Evolutionary conservation across 1,139 yeast genomes (phyloP).

Genomic region (Yamadazyma friedrichii): DNA sequence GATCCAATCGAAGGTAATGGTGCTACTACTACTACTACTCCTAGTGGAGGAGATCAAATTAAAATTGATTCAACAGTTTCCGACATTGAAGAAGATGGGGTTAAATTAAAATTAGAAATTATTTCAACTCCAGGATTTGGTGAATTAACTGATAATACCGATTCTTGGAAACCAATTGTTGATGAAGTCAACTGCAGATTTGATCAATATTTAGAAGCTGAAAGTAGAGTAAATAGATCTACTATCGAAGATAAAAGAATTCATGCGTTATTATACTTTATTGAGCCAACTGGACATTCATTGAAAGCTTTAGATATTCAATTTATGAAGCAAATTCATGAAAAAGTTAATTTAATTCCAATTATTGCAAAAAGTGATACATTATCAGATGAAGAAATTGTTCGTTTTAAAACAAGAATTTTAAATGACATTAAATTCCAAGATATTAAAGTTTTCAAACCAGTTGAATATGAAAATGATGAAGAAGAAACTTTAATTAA

Average conservation of each 20-base stretch:
- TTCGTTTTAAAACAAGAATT: conserved; percentile 70
- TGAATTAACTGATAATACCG: conserved; percentile 81
- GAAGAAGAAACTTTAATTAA: conserved; percentile 77
- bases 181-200: conserved; percentile 86
- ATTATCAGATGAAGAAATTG: conserved; percentile 82
- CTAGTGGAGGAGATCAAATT: conserved; percentile 21
- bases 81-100: conserved; percentile 91
- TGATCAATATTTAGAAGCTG: conserved; percentile 86
- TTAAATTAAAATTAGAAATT: conserved; percentile 78
- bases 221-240: conserved; percentile 82
- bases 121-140: conserved; percentile 96
- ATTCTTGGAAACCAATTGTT: conserved; percentile 91
- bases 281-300: conserved; percentile 97
- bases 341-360: conserved; percentile 91
- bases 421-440: conserved; percentile 74
- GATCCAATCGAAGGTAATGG: not conserved
- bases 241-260: conserved; percentile 71
- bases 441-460: conserved; percentile 75
- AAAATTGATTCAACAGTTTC: conserved; percentile 64
- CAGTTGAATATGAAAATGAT: conserved; percentile 77
- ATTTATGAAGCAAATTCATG: conserved; percentile 85
- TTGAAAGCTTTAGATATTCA: conserved; percentile 85
- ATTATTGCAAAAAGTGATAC: conserved; percentile 95
- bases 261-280: conserved; percentile 85
- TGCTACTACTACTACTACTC: conserved; percentile 12